Conservation (phyloP, 2,329 filamentous ascomycete species). For the Cercospora sp. region DNA sequence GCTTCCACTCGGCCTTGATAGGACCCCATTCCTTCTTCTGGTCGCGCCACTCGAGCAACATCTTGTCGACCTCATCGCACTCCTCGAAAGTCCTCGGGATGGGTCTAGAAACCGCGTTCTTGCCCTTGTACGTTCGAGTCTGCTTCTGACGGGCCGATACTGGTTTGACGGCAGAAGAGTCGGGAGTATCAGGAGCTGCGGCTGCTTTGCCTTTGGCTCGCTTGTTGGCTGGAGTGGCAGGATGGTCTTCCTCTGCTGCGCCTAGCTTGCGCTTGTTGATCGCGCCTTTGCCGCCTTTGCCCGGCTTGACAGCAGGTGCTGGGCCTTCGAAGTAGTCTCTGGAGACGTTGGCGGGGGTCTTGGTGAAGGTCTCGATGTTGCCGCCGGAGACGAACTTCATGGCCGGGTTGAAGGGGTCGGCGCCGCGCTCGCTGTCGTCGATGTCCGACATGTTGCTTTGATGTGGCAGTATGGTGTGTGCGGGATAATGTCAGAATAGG, state of each 20-base stretch:
- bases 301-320: slow-evolving; percentile 2
- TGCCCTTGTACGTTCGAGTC: slow-evolving; percentile 17
- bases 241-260: slow-evolving; percentile 1
- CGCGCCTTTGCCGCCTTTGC: slow-evolving; percentile 1
- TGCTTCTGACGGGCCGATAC: slow-evolving; percentile 8
- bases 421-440: slow-evolving; percentile 4
- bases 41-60: slow-evolving; percentile 35
- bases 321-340: slow-evolving; percentile 19
- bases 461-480: not conserved
- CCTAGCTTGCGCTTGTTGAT: slow-evolving; percentile 22
- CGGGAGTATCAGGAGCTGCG: not conserved
- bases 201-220: slow-evolving; percentile 2
- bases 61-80: slow-evolving; percentile 34
- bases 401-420: slow-evolving; percentile 12
- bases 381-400: slow-evolving; percentile 25
- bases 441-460: not conserved
- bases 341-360: slow-evolving; percentile 27
- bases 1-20: slow-evolving; percentile 33
- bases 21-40: slow-evolving; percentile 32
- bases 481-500: not conserved
- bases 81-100: slow-evolving; percentile 34
- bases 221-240: slow-evolving; percentile 12
- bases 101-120: slow-evolving; percentile 11
- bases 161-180: not conserved
- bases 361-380: slow-evolving; percentile 22